Evolutionary conservation across 2,329 filamentous ascomycete species (phyloP), one percentile per base, ranked within the genome.

Genomic region (Aspergillus texensis): DNA sequence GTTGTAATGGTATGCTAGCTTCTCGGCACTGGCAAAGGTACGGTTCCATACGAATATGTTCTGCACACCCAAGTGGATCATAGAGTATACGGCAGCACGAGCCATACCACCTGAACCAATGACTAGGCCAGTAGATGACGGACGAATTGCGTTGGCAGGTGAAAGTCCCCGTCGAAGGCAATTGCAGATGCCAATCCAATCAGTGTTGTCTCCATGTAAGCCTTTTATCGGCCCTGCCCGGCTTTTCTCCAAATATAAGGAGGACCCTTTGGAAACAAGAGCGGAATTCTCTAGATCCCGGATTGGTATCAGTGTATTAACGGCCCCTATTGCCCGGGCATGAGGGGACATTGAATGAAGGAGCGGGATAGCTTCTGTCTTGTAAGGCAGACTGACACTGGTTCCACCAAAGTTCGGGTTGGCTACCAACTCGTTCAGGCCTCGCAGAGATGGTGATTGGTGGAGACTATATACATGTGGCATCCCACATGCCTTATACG

Each of bases 121-220:
- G 26, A 90, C 83, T 16, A 90, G 79, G 0, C 84, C 88, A 1
- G 81, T 85, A 2, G 83, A 84, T 11, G 77, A 81, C 0, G 85
- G 80, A 3, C 86, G 82, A 0, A 90, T 84, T 1, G 86, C 87
- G 65, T 90, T 90, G 4, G 90, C 89, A 0, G 91, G 91, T 0
- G 91, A 93, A 2, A 93, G 80, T 2, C 90, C 90, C 36, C 90
- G 84, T 6, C 88, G 85, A 48, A 94, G 86, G 71, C 90, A 93
- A 3, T 89, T 90, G 59, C 89, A 82, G 48, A 94, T 91, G 6
- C 91, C 91, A 39, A 93, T 90, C 89, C 91, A 94, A 74, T 94
- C 91, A 0, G 91, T 93, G 64, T 94, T 94, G 63, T 93, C 90
- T 1, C 91, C 91, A 66, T 92, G 91, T 0, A 93, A 81, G 0